These are phyloP conservation scores for Blakeslea trispora DNA, from an alignment of 371 early-diverging fungal species.

Conservation along the genomic window DNA sequence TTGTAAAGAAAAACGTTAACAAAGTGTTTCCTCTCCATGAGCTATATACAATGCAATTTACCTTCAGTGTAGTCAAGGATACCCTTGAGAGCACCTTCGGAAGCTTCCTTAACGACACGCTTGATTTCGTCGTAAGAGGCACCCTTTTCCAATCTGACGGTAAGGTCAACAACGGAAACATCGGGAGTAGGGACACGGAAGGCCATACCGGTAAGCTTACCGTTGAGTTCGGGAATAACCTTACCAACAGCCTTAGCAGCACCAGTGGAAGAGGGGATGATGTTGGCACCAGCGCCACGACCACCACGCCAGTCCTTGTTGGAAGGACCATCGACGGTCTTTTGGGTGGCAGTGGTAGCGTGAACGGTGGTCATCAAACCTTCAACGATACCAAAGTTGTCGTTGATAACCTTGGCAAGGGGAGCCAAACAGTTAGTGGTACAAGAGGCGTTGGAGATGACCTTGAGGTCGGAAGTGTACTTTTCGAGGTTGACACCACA, in stretches of 20 bases:
- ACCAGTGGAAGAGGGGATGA: slow-evolving; percentile 99
- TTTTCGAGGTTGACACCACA: slow-evolving; percentile 95
- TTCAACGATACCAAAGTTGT: slow-evolving; percentile 90
- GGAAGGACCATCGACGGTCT: slow-evolving; percentile 99
- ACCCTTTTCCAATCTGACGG: slow-evolving; percentile 86
- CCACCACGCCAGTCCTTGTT: slow-evolving; percentile 95
- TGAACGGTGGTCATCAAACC: slow-evolving; percentile 97
- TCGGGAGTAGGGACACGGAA: slow-evolving; percentile 98
- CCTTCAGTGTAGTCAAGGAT: slow-evolving; percentile 84
- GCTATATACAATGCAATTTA: too few species aligned
- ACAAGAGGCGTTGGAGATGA: slow-evolving; percentile 99
- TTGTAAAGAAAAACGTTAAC: too few species aligned
- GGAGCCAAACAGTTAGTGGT: slow-evolving; percentile 99
- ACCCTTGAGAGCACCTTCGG: slow-evolving; percentile 85
- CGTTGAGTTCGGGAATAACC: slow-evolving; percentile 96
- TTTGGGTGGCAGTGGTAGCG: slow-evolving; percentile 98
- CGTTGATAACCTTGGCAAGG: slow-evolving; percentile 97
- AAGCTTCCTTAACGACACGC: slow-evolving; percentile 80
- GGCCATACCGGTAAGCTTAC: slow-evolving; percentile 99
- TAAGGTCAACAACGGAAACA: slow-evolving; percentile 99
- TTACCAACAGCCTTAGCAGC: slow-evolving; percentile 99
- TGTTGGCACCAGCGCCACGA: slow-evolving; percentile 96
- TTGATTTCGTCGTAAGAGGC: slow-evolving; percentile 94
- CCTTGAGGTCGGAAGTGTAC: slow-evolving; percentile 82
- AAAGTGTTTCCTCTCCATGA: too few species aligned